Evolutionary conservation across 2,329 filamentous ascomycete genomes (phyloP), one percentile per base, ranked within the genome.

Genomic region (Hymenoscyphus scutula): DNA sequence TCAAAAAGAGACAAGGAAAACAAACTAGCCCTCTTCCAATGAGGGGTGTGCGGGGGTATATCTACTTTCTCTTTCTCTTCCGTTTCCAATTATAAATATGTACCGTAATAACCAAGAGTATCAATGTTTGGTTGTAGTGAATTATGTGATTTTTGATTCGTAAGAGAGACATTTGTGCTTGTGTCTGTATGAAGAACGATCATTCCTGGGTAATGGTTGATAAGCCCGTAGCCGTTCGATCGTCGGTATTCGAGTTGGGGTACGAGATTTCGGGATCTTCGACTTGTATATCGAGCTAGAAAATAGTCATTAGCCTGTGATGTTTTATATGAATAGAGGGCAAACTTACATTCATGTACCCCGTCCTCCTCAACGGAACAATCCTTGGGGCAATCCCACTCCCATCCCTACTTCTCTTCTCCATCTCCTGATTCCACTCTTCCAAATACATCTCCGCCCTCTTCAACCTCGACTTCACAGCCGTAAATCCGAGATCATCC

Each of bases 401-500:
- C 32, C 84, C 83, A 23, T 84, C 83, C 3, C 79, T 78, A 25
- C 79, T 78, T 3, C 79, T 78, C 73, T 82, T 83, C 71, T 86
- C 85, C 81, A 87, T 85, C 65, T 91, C 85, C 8, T 75, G 74
- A 74, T 99, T 99, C 93, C 94, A 97, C 63, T 86, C 82, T 67
- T 96, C 90, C 60, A 99, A 84, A 87, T 91, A 97, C 41, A 75
- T 76, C 77, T 99, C 95, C 19, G 97, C 78, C 10, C 78, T 81
- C 61, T 81, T 83, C 54, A 97, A 75, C 61, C 88, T 83, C 25
- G 81, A 79, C 78, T 98, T 98, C 63, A 89, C 84, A 8, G 83
- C 86, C 3, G 90, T 90, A 38, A 91, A 77, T 1, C 94, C 92
- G 25, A 94, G 71, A 73, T 98, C 94, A 63, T 99, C 95, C 92